Base-by-base conservation (phyloP, 176 grass and related monocot genomes). In the Stipa capillata region DNA sequence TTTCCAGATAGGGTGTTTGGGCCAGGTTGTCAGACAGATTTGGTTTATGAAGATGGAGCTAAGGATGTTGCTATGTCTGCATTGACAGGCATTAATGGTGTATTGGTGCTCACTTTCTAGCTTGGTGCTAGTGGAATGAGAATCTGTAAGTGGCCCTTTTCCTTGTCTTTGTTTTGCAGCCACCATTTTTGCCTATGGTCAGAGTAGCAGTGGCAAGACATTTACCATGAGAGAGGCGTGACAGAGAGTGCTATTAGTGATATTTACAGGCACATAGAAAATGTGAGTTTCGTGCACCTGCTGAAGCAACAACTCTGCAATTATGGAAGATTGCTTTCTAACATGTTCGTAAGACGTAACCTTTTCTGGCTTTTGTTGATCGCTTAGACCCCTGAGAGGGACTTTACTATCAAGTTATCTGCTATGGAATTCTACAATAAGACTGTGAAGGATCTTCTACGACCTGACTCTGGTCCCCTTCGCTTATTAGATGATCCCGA, bases 161-260 rank as follows among this genome's bases (percentile, higher is more conserved):
- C 16, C 11, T 62, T 76, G 11, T 43, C 33, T 85, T 69, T 89
- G 69, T 85, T 89, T 85, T 89, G 62, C 76, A 89, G 87, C 87
- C 53, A 89, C 87, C 63, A 85, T 89, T 85, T 89, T 89, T 85
- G 97, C 97, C 49, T 99, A 99, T 89, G 96, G 96, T 27, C 96
- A 99, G 80, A 99, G 92, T 23, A 92, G 96, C 81, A 99, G 96
- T 76, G 96, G 96, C 50, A 99, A 99, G 86, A 99, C 96, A 86
- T 99, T 85, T 85, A 99, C 96, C 17, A 99, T 99, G 90, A 85
- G 74, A n/a, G n/a, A 72, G 97, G 97, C 17, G 82, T 99, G 37
- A 95, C 92, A 48, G 97, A 96, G 51, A 91, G 88, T 72, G 90
- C 97, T 75, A 88, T 99, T 18, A 84, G 33, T 73, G 97, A 99